Evolutionary conservation across 1,284 basidiomycete genomes (phyloP), one percentile per base, ranked within the genome.

Genomic region (Boletus hoseneyae): DNA sequence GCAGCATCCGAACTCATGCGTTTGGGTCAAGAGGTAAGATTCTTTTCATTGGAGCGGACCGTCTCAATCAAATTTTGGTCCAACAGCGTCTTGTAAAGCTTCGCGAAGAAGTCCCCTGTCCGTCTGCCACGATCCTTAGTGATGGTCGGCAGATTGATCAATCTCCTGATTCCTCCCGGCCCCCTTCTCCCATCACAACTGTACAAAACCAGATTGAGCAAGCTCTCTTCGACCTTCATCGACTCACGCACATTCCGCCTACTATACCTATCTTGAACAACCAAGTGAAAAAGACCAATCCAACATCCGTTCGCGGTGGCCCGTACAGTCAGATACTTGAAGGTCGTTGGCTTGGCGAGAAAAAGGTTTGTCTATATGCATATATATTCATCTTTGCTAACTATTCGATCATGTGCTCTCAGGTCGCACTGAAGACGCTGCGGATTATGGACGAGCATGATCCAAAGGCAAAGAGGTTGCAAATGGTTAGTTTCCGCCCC

Each of bases 381-480:
- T 21, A 4, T 29, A 4, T 3, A 3, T 39, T 40, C 25, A 9
- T 35, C 32, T 48, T 15, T 23, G 30, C 13, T 16, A 23, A 4
- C 15, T 7, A 3, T 48, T 23, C 57, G 29, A 48, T 27, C 34
- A 9, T 16, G 13, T 38, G 13, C 18, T 39, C 40, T 18, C 48
- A 80, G 79, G 80, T 82, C 34, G 80, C 80, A 16, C 56, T 82
- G 45, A 83, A 82, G 54, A 73, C 73, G 10, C 53, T 82, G 7
- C 72, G 77, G 49, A 67, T 73, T 49, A 60, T 78, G 40, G 73
- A 69, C 53, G 63, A 71, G 7, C 62, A 70, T 11, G 70, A 77
- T 54, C 64, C 70, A 16, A 73, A 64, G 56, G 69, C 33, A 51
- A 63, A 58, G 68, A 73, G 67, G 73, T 73, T 61, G 41, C 57